A percentile compares a stretch with the other conserved stretches of the same genome.
Evolutionary conservation across 495 filamentous ascomycete genomes (phyloP).

Genomic region (Penicillium diatomitis): DNA sequence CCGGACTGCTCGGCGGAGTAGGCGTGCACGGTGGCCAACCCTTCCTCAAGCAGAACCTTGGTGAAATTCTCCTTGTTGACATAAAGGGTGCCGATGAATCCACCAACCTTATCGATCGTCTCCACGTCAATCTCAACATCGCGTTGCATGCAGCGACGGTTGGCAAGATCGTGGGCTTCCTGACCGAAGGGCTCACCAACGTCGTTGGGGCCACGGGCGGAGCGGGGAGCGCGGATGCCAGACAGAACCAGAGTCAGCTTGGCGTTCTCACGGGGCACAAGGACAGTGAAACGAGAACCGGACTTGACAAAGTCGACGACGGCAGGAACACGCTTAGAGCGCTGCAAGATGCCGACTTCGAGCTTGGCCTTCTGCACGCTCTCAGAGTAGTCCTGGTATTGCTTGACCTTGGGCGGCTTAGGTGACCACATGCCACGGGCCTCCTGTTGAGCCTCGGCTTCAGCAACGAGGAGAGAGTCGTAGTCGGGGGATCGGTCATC

Average conservation of each 20-base stretch:
- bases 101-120: constrained; percentile 90
- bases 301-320: constrained; percentile 97
- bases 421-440: constrained; percentile 90
- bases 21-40: constrained; percentile 78
- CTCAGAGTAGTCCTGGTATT: constrained; percentile 84
- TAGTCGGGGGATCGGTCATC: constrained; percentile 88
- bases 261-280: constrained; percentile 86
- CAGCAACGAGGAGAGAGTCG: constrained; percentile 81
- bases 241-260: constrained; percentile 94
- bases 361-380: constrained; percentile 90
- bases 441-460: constrained; percentile 75
- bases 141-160: constrained; percentile 79
- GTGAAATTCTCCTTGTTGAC: constrained; percentile 95
- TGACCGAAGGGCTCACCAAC: constrained; percentile 88
- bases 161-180: constrained; percentile 86
- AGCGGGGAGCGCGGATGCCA: constrained; percentile 85
- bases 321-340: constrained; percentile 87
- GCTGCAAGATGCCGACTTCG: constrained; percentile 72
- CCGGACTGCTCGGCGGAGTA: constrained; percentile 96
- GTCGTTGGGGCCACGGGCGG: constrained; percentile 71
- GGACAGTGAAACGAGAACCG: constrained; percentile 84
- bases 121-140: constrained; percentile 96
- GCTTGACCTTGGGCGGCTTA: constrained; percentile 70
- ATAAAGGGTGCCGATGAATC: constrained; percentile 92
- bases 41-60: constrained; percentile 88